Evolutionary conservation across 306 rosid species (phyloP), one percentile per base, ranked within the genome.

Genomic region (Comarum palustre): DNA sequence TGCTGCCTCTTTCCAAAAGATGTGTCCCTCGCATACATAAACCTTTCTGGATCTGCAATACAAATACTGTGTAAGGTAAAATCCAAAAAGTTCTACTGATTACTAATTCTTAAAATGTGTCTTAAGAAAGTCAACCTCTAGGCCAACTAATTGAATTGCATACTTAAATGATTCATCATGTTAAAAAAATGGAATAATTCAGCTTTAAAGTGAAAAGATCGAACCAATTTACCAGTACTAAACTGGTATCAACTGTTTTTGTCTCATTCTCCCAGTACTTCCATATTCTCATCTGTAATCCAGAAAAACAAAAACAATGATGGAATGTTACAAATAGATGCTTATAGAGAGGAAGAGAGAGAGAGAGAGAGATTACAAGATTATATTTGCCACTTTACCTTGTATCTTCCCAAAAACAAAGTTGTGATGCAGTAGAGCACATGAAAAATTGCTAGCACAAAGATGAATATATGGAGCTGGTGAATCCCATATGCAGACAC

Each of bases 401-500:
- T 93, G 24, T 77, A 74, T 83, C 89, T 86, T 55, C 98, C 97
- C 57, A 93, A 75, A 76, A 68, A 69, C 66, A 87, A 51, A 29
- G 94, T 93, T 57, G 60, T 22, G 25, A 89, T 82, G 86, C 98
- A 94, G 17, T 86, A 88, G 3, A 91, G 77, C 13, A 94, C 77
- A 68, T 94, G 98, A 79, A 80, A 83, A 54, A 79, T 8, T 13
- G 96, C 99, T 5, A 94, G 68, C 47, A 80, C 82, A 75, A 94
- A 91, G 70, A 94, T 94, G 85, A 94, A 94, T 6, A 91, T 51
- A 58, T 94, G 98, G 58, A 94, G 96, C 85, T 94, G 87, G 75
- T 94, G 98, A 80, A 91, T 86, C 32, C 86, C 98, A 78, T 94
- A 91, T n/a, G 93, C 88, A 5, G 98, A 84, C 62, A 94, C 79